Evolutionary conservation across 768 basidiomycete genomes (phyloP).

Genomic region (Glaciozyma martinii): DNA sequence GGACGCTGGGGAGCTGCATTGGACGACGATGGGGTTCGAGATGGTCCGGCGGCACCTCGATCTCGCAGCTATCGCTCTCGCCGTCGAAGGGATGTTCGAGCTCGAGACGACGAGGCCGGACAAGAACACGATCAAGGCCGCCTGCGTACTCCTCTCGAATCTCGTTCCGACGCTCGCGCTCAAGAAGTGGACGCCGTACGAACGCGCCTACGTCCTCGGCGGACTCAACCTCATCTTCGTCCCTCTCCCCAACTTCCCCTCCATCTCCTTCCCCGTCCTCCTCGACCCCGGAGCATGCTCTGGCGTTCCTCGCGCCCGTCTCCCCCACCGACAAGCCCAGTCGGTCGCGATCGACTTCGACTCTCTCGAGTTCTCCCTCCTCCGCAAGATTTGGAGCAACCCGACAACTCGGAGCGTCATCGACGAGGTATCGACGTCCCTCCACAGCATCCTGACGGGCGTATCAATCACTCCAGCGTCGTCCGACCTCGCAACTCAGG

Average conservation of each 20-base stretch:
- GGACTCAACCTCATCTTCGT: slow-evolving; percentile 59
- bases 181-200: slow-evolving; percentile 52
- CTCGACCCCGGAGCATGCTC: slow-evolving; percentile 19
- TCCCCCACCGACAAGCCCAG: background rate
- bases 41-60: slow-evolving; percentile 61
- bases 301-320: slow-evolving; percentile 8
- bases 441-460: slow-evolving; percentile 13
- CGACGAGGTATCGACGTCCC: slow-evolving; percentile 13
- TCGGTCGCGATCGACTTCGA: background rate
- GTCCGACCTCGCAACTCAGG: background rate
- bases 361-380: slow-evolving; percentile 1
- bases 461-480: background rate
- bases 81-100: slow-evolving; percentile 49
- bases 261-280: slow-evolving; percentile 27
- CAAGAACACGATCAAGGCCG: slow-evolving; percentile 59
- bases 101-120: slow-evolving; percentile 42
- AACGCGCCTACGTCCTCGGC: slow-evolving; percentile 57
- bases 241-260: slow-evolving; percentile 30
- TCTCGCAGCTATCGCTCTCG: slow-evolving; percentile 54
- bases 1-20: slow-evolving; percentile 4
- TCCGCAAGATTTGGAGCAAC: background rate
- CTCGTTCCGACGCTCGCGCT: slow-evolving; percentile 43
- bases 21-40: slow-evolving; percentile 40
- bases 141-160: slow-evolving; percentile 49
- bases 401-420: background rate